Base-by-base conservation (phyloP, 441 rosid genomes). In the Flueggea neowawraea region DNA sequence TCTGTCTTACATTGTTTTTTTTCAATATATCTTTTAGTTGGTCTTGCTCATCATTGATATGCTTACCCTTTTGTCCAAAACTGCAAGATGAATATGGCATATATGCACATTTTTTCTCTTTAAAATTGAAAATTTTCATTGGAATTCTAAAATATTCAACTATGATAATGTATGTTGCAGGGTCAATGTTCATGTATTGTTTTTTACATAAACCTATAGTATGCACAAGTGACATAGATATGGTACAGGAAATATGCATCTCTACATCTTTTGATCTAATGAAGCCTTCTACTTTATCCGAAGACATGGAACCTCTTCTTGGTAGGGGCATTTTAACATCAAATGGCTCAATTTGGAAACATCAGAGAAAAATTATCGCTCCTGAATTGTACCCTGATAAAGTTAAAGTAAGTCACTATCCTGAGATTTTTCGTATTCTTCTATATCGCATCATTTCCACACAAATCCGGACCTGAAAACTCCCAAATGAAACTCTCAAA, bases 281-380 rank as follows among this genome's bases (percentile, higher is more conserved):
- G 56, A 83, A 81, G 65, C 85, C 91, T 52, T 64, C 82, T 56
- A 78, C 69, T 60, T 65, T 79, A 41, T 60, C 73, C 3, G 68
- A 71, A 66, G 79, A 81, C 44, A 58, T 63, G 31, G 79, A 77
- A 8, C 80, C 84, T n/a, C 62, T 79, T 44, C 63, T 85, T 6
- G 91, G 86, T 8, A 52, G 71, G 16, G 79, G 86, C 54, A 79
- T 86, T 70, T 0, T 76, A 4, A 58, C 85, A 0, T 65, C 86
- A 8, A 76, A 65, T 48, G 87, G 87, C 47, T 57, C 71, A 4
- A 3, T 67, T 8, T 83, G 87, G 88, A 73, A 71, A 10, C 75
- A 79, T 62, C 88, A 74, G 48, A 69, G 84, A 57, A 78, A 79
- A 72, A 74, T 83, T 17, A 76, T 83, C 33, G 78, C 85, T 57